These are phyloP conservation scores for Fusarium kyushuense DNA, from an alignment of 2,329 filamentous ascomycete species.

Conservation along the genomic window DNA sequence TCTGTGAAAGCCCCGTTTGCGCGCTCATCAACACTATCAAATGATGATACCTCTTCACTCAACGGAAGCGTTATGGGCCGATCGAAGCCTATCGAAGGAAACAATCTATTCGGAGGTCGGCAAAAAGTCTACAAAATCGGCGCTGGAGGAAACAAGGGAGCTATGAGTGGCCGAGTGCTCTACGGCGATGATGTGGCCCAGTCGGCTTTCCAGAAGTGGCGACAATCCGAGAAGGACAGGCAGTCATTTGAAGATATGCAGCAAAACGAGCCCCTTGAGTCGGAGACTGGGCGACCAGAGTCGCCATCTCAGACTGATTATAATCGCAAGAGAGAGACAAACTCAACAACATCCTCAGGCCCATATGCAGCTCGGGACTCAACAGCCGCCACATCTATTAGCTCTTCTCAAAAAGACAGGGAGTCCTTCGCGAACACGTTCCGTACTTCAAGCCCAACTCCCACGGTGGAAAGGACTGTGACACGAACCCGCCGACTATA, in stretches of 20 bases:
- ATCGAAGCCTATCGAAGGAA: conserved; percentile 85
- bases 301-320: conserved; percentile 70
- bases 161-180: conserved; percentile 75
- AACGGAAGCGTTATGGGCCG: conserved; percentile 84
- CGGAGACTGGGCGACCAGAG: conserved; percentile 51
- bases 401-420: conserved; percentile 75
- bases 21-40: conserved; percentile 74
- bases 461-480: conserved; percentile 70
- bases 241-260: conserved; percentile 55
- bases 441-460: conserved; percentile 53
- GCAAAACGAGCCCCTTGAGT: conserved; percentile 38
- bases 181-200: conserved; percentile 89
- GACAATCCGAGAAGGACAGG: conserved; percentile 69
- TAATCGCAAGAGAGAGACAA: conserved; percentile 84
- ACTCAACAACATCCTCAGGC: conserved; percentile 81
- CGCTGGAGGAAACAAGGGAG: conserved; percentile 61
- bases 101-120: conserved; percentile 91
- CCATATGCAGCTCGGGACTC: conserved; percentile 79
- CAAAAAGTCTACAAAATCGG: conserved; percentile 95
- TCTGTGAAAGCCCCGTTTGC: conserved; percentile 76
- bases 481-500: conserved; percentile 82
- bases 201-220: conserved; percentile 85
- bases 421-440: conserved; percentile 57
- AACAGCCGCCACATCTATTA: conserved; percentile 88
- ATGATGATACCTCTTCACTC: conserved; percentile 77